Conservation (phyloP, 768 basidiomycete species). For the Tricholoma hemisulphureum region DNA sequence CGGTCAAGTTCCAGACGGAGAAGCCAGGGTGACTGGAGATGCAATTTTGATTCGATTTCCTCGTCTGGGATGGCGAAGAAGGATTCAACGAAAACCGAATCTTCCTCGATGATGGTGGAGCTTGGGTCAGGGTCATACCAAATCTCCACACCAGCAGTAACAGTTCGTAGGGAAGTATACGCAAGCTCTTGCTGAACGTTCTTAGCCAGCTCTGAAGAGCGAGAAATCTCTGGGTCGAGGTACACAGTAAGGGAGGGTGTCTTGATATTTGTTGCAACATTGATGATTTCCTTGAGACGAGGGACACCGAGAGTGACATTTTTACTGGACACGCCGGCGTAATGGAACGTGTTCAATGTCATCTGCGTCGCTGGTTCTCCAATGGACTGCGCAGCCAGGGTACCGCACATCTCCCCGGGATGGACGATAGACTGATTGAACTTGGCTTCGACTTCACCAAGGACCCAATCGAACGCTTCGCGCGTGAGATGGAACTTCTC, state of each 20-base stretch:
- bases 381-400: constrained; percentile 95
- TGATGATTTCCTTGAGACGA: constrained; percentile 98
- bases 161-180: constrained; percentile 89
- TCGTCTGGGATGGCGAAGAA: constrained; percentile 99
- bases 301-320: constrained; percentile 99
- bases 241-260: constrained; percentile 96
- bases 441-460: constrained; percentile 93
- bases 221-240: constrained; percentile 68
- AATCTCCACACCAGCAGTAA: constrained; percentile 94
- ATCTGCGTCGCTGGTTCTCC: constrained; percentile 99
- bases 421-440: constrained; percentile 92
- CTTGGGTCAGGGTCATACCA: constrained; percentile 95
- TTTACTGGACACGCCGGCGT: constrained; percentile 99
- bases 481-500: constrained; percentile 85
- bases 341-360: constrained; percentile 99
- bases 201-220: constrained; percentile 67
- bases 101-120: constrained; percentile 94
- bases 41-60: constrained; percentile 86
- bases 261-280: constrained; percentile 97
- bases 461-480: constrained; percentile 97
- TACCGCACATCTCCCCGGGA: constrained; percentile 99
- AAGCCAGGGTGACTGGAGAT: constrained; percentile 94
- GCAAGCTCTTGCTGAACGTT: constrained; percentile 91
- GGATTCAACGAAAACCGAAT: constrained; percentile 92
- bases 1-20: constrained; percentile 96